A percentile compares a stretch with the other conserved stretches of the same genome.
Evolutionary conservation across 345 rosid species (phyloP).

Genomic region (Cardiospermum halicacabum): DNA sequence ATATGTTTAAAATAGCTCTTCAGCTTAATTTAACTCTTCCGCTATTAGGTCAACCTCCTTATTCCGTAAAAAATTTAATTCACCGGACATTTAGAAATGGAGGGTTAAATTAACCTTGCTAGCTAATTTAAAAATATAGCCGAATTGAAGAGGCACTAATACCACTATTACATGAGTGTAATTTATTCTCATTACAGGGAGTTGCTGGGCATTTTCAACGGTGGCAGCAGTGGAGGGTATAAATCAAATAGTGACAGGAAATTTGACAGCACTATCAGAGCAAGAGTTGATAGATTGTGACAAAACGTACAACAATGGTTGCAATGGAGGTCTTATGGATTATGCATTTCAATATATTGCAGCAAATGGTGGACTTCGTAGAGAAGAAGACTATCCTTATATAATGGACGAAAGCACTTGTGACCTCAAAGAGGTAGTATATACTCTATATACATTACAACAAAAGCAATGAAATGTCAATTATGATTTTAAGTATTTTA

Average conservation of each 20-base stretch:
- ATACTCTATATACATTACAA: not conserved
- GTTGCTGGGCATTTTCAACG: slow-evolving; percentile 69
- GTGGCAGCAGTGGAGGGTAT: slow-evolving; percentile 67
- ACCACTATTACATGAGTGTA: too few species aligned
- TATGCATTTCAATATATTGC: slow-evolving; percentile 45
- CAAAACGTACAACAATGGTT: slow-evolving; percentile 41
- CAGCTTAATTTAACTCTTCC: too few species aligned
- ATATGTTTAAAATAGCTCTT: too few species aligned
- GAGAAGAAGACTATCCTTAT: slow-evolving; percentile 64
- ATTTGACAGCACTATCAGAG: slow-evolving; percentile 50
- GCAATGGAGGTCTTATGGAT: slow-evolving; percentile 65
- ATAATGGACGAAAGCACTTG: slow-evolving; percentile 64
- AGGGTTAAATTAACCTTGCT: too few species aligned
- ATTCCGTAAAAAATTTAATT: too few species aligned
- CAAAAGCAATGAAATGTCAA: too few species aligned
- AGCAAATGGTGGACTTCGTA: slow-evolving; percentile 49
- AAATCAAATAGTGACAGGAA: slow-evolving; percentile 55
- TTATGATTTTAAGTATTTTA: not conserved
- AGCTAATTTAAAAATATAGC: too few species aligned
- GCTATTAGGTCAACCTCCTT: too few species aligned
- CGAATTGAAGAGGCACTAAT: too few species aligned
- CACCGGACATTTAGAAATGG: too few species aligned
- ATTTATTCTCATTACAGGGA: slow-evolving; percentile 27
- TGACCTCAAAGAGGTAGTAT: slow-evolving; percentile 32
- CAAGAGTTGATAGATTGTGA: slow-evolving; percentile 61